phyloP scores from a whole-genome alignment of 305 asterid genomes.

The Plantago coronopus region DNA sequence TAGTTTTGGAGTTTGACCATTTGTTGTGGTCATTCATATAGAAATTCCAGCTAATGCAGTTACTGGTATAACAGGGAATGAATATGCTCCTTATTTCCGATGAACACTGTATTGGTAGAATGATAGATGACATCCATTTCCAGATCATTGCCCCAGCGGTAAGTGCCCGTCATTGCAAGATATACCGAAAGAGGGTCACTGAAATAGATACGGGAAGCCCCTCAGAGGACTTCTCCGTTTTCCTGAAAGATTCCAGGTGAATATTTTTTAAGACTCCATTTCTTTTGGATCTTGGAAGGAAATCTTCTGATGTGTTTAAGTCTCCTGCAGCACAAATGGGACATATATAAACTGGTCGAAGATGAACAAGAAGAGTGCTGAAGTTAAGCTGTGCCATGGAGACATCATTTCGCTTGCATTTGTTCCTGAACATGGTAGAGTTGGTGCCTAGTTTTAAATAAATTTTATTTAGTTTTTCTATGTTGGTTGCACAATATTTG shows the following conservation, averaged over 20 bases:
- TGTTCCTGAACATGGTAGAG: conserved; percentile 81
- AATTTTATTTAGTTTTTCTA: conserved; percentile 24
- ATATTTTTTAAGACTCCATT: conserved; percentile 16
- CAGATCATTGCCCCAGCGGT: conserved; percentile 71
- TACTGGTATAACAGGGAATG: conserved; percentile 50
- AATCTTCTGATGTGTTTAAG: conserved; percentile 34
- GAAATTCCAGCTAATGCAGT: too few relatives aligned
- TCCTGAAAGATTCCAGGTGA: conserved; percentile 89
- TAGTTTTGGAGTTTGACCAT: too few relatives aligned
- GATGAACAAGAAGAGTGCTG: conserved; percentile 64
- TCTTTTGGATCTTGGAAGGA: conserved; percentile 18
- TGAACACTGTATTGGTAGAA: conserved; percentile 83
- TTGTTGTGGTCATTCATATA: too few relatives aligned
- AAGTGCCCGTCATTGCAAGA: conserved; percentile 87
- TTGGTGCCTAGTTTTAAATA: conserved; percentile 23
- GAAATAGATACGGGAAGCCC: conserved; percentile 38
- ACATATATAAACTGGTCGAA: conserved; percentile 81
- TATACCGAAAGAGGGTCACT: conserved; percentile 52
- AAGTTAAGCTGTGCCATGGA: conserved; percentile 69
- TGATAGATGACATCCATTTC: conserved; percentile 61
- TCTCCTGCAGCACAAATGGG: conserved; percentile 85
- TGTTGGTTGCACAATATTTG: conserved; percentile 1
- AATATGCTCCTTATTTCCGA: conserved; percentile 68
- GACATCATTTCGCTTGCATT: conserved; percentile 86
- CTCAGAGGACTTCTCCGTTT: conserved; percentile 38